These are phyloP conservation scores for Hemerocallis citrina DNA, from an alignment of 106 monocot genomes.

Conservation along the genomic window DNA sequence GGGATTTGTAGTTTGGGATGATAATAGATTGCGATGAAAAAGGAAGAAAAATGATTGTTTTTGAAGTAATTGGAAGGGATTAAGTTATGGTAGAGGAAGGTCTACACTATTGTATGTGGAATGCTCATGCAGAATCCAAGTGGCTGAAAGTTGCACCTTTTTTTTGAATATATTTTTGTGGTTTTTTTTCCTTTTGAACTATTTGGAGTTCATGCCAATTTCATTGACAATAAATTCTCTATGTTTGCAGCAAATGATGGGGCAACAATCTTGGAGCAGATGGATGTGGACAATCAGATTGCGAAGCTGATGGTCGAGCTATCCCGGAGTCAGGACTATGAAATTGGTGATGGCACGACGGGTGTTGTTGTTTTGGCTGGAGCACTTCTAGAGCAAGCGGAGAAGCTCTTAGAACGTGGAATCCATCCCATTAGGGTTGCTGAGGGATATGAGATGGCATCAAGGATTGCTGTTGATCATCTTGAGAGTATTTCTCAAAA, in stretches of 20 bases:
- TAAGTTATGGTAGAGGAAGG: no score
- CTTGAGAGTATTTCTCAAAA: conserved; percentile 73
- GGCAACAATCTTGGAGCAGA: conserved; percentile 92
- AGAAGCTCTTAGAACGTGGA: conserved; percentile 86
- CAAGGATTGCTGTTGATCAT: conserved; percentile 85
- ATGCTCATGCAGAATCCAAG: no score
- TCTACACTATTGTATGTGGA: no score
- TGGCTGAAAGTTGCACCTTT: no score
- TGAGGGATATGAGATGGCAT: conserved; percentile 95
- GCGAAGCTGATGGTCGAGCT: conserved; percentile 96
- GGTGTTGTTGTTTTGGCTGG: conserved; percentile 94
- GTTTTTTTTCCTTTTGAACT: no score
- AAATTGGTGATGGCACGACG: conserved; percentile 95
- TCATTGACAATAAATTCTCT: no score
- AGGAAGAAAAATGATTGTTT: no score
- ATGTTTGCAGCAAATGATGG: conserved; percentile 80
- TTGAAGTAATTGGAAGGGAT: no score
- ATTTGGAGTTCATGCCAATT: no score
- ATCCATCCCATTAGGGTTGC: conserved; percentile 92
- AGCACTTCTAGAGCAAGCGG: conserved; percentile 90
- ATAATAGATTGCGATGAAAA: no score
- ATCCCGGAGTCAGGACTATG: conserved; percentile 84
- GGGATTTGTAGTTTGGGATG: no score
- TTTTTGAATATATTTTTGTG: no score
- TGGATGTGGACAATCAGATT: conserved; percentile 98